Evolutionary conservation across 768 basidiomycete genomes (phyloP), one percentile per base, ranked within the genome.

Genomic region (Hygrocybe punicea): DNA sequence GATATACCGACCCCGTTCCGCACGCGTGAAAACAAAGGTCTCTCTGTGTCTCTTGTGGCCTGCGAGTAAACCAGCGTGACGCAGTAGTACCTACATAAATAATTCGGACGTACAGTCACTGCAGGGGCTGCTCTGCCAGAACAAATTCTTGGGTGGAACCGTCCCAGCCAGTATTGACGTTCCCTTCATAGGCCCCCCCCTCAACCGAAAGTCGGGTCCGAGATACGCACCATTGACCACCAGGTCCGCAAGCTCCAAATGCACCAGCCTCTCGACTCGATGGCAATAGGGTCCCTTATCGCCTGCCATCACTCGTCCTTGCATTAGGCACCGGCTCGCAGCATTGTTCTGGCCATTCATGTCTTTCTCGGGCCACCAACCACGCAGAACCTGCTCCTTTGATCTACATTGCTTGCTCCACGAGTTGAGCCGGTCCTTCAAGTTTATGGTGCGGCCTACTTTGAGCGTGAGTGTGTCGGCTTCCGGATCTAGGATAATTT

Each of bases 361-460:
- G 13, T 50, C 58, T 25, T 55, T 40, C 34, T 51, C 81, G 1
- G 91, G 91, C 78, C 84, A 91, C 73, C 81, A 87, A 1, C 89
- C 89, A 44, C 88, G 79, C 14, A 89, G 71, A 37, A 90, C 80
- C 51, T 86, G 87, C 62, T 85, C 81, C 67, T 87, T 89, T 7
- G 88, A 89, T 4, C 82, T 82, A 58, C 91, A 93, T 62, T 90
- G 88, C 62, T 87, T 91, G 21, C 78, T 78, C 91, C 91, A 93
- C 62, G 93, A 80, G 65, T 86, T 83, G 46, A 91, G 77, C 29
- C 91, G 78, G 62, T 85, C 86, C 29, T 77, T 79, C 21, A 91
- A 78, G 66, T 91, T 91, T 35, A 81, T 79, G 1, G 91, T 78
- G 34, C 91, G 82, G 14, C 91, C 92, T 21, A 92, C 87, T 76